Evolutionary conservation across 2,329 filamentous ascomycete species (phyloP).

Genomic region (Colletotrichum lentis): DNA sequence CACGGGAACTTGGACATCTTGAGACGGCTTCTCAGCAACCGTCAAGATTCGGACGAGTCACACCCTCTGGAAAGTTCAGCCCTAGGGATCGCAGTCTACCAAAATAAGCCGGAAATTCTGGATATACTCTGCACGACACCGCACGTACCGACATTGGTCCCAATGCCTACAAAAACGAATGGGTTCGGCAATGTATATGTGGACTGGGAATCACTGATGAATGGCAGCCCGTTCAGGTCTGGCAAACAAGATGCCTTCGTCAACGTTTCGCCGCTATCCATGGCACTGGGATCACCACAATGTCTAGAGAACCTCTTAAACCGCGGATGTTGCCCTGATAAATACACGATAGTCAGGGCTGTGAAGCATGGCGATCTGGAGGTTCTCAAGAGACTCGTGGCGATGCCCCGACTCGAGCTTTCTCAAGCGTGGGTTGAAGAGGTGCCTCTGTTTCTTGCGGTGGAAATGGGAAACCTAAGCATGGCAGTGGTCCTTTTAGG

Average conservation of each 20-base stretch:
- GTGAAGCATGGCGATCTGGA: not conserved
- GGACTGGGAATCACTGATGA: no score
- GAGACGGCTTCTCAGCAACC: not conserved
- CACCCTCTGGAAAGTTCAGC: not conserved
- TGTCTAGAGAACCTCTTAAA: not conserved
- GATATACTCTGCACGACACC: not conserved
- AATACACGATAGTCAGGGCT: not conserved
- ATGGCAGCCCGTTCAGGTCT: not conserved
- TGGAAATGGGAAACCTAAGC: accelerated
- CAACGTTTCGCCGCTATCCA: not conserved
- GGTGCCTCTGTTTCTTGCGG: not conserved
- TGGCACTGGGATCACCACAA: not conserved
- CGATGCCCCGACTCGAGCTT: not conserved
- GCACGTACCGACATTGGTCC: not conserved
- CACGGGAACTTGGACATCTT: not conserved
- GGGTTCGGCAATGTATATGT: no score
- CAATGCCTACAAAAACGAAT: not conserved
- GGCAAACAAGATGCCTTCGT: accelerated
- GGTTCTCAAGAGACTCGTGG: not conserved
- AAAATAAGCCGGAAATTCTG: not conserved
- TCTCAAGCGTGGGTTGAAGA: not conserved
- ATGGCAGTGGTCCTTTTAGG: not conserved
- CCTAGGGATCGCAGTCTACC: not conserved
- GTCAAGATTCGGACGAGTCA: not conserved
- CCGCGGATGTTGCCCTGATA: conserved; percentile 1